A percentile compares a stretch with the other conserved stretches of the same genome.
Conservation (phyloP, 2,329 filamentous ascomycete genomes). For the Chaetomium strumarium region DNA sequence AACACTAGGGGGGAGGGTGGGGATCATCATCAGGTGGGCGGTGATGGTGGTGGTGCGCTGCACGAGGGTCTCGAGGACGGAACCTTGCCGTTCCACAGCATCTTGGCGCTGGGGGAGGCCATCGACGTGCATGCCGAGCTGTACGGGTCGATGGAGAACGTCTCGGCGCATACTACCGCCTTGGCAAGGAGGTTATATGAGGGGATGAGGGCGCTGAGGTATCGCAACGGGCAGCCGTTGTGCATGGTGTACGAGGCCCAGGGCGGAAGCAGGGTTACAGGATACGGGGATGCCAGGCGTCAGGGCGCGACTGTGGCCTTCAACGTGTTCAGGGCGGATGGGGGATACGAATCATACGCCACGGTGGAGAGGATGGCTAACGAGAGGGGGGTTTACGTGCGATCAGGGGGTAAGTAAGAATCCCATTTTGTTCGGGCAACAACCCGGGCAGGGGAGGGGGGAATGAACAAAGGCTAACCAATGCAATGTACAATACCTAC, state of each 20-base stretch:
- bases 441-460: no score
- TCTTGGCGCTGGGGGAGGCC: constrained; percentile 55
- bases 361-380: constrained; percentile 56
- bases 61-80: constrained; percentile 62
- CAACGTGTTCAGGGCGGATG: constrained; percentile 50
- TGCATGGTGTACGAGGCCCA: constrained; percentile 45
- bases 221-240: constrained; percentile 47
- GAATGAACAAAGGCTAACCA: background rate
- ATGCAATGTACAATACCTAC: no score
- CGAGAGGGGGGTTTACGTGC: constrained; percentile 50
- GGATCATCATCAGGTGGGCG: constrained; percentile 15
- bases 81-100: constrained; percentile 59
- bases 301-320: constrained; percentile 61
- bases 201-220: constrained; percentile 41
- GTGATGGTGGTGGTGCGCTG: constrained; percentile 31
- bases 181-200: constrained; percentile 46
- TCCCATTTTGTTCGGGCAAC: background rate
- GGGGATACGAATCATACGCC: constrained; percentile 49
- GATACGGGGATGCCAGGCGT: constrained; percentile 45
- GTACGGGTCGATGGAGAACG: constrained; percentile 52
- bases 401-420: constrained; percentile 45
- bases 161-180: constrained; percentile 52
- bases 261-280: constrained; percentile 4
- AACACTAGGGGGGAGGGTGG: background rate
- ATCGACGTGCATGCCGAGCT: constrained; percentile 51